Conservation (phyloP, 352 stramenopile genomes). For the Blastocystis sp. region DNA sequence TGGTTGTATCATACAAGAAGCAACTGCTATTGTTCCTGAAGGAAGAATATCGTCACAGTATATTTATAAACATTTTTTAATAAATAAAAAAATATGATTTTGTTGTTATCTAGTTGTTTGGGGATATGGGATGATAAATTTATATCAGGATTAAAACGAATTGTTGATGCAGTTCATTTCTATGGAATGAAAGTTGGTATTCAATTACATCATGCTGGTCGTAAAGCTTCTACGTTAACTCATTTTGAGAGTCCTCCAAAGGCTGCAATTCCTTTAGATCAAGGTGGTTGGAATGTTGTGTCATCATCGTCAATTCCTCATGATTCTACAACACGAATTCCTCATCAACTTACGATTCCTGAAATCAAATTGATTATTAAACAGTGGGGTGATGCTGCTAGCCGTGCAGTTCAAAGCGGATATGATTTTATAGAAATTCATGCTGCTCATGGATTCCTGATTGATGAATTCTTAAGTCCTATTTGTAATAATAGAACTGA, state of each 20-base stretch:
- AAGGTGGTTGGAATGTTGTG: slow-evolving; percentile 17
- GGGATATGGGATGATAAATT: slow-evolving; percentile 20
- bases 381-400: slow-evolving; percentile 19
- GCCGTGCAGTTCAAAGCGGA: slow-evolving; percentile 7
- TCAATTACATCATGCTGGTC: slow-evolving; percentile 12
- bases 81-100: too few species aligned
- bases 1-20: slow-evolving; percentile 24
- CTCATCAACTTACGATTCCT: slow-evolving; percentile 4
- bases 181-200: slow-evolving; percentile 11
- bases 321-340: not conserved
- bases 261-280: not conserved
- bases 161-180: slow-evolving; percentile 2
- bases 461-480: slow-evolving; percentile 39
- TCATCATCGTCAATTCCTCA: not conserved
- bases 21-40: slow-evolving; percentile 7
- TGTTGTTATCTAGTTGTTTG: too few species aligned
- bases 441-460: slow-evolving; percentile 40
- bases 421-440: slow-evolving; percentile 43
- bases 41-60: slow-evolving; percentile 9
- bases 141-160: slow-evolving; percentile 8
- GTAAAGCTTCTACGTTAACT: slow-evolving; percentile 7
- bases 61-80: too few species aligned
- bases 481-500: slow-evolving; percentile 35
- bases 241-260: not conserved
- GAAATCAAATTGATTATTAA: slow-evolving; percentile 23